phyloP scores from a whole-genome alignment of 2,329 filamentous ascomycete species.

The Esteya vermicola region DNA sequence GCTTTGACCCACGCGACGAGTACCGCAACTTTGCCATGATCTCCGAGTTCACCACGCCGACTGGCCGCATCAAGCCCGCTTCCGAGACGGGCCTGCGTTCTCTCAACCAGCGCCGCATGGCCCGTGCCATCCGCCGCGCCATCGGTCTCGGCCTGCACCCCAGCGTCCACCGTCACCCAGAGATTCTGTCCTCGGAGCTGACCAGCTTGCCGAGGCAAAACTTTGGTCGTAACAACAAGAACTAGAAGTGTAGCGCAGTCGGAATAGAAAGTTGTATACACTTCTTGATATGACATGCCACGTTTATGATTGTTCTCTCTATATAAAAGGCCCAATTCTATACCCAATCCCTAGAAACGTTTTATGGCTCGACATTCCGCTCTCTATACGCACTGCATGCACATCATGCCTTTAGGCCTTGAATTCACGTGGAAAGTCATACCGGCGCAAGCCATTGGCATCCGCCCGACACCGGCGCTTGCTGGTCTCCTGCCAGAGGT shows the following conservation, averaged over 20 bases:
- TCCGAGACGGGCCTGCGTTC: slow-evolving; percentile 65
- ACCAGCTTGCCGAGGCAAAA: slow-evolving; percentile 3
- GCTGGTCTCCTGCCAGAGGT: slow-evolving; percentile 53
- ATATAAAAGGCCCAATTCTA: too few relatives aligned
- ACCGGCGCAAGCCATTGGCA: slow-evolving; percentile 29
- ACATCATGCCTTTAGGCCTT: slow-evolving; percentile 3
- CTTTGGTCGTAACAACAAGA: too few relatives aligned
- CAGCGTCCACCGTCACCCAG: slow-evolving; percentile 77
- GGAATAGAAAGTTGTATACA: too few relatives aligned
- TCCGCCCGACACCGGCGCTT: slow-evolving; percentile 32
- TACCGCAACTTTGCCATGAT: slow-evolving; percentile 94
- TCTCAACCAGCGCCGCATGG: slow-evolving; percentile 83
- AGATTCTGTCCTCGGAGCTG: slow-evolving; percentile 44
- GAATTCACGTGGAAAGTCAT: slow-evolving; percentile 30
- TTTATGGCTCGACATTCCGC: too few relatives aligned
- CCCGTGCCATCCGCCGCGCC: slow-evolving; percentile 79
- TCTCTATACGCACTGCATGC: too few relatives aligned
- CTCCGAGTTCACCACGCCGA: slow-evolving; percentile 71
- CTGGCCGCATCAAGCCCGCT: slow-evolving; percentile 73
- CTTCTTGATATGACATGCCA: too few relatives aligned
- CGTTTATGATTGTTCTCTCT: too few relatives aligned
- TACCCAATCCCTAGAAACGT: too few relatives aligned
- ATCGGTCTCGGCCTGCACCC: slow-evolving; percentile 88
- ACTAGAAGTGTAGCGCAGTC: too few relatives aligned
- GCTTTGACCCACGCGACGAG: slow-evolving; percentile 65